Conservation (phyloP, 352 stramenopile species). For the Blastocystis sp. region DNA sequence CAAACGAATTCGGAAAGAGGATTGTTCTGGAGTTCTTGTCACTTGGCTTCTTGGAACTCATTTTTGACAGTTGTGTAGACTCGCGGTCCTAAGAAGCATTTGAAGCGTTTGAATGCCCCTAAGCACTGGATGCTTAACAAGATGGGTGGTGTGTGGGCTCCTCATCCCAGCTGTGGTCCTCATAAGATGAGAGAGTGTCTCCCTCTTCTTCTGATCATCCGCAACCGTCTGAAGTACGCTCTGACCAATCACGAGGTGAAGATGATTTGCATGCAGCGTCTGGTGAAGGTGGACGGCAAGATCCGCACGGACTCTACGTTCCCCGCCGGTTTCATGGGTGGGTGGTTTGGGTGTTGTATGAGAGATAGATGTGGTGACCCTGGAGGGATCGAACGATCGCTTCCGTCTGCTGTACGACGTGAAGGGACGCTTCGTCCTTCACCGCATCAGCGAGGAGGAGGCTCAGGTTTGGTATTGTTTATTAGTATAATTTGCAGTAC, state of each 20-base stretch:
- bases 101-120: constrained; percentile 81
- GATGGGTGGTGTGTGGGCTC: constrained; percentile 62
- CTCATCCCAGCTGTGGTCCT: constrained; percentile 83
- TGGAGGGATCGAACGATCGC: constrained; percentile 86
- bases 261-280: constrained; percentile 98
- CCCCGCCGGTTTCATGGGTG: constrained; percentile 89
- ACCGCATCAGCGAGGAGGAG: constrained; percentile 86
- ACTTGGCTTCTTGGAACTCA: too few relatives aligned
- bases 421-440: constrained; percentile 94
- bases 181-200: constrained; percentile 96
- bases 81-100: constrained; percentile 79
- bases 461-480: constrained; percentile 60
- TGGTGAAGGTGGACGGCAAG: constrained; percentile 89
- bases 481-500: constrained; percentile 63
- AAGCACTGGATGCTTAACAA: constrained; percentile 74
- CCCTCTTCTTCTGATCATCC: constrained; percentile 89
- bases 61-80: constrained; percentile 59
- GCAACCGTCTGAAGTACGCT: constrained; percentile 97
- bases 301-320: constrained; percentile 92
- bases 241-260: constrained; percentile 92
- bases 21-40: too few relatives aligned
- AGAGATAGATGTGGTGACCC: constrained; percentile 80
- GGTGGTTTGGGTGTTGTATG: neutral
- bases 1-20: too few relatives aligned
- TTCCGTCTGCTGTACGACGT: constrained; percentile 95